Evolutionary conservation across 345 rosid species (phyloP).

Genomic region (Dipteronia sinensis): DNA sequence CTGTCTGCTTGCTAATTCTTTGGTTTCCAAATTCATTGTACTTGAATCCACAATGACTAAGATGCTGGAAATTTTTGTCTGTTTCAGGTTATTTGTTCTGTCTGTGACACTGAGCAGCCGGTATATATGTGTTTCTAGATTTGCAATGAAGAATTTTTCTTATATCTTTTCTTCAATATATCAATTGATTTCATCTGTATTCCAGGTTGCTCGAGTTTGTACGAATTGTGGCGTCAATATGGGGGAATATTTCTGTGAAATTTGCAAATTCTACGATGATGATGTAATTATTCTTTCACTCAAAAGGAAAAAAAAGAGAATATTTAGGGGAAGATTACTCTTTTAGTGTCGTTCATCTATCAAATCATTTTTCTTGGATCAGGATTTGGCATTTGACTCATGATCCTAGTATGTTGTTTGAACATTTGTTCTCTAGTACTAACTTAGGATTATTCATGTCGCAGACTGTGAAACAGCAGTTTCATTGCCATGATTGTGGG

Average conservation of each 20-base stretch:
- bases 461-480: constrained; percentile 74
- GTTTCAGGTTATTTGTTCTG: constrained; percentile 82
- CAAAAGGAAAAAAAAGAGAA: neutral
- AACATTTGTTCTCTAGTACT: constrained; percentile 8
- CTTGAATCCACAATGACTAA: neutral
- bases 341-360: constrained; percentile 11
- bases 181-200: constrained; percentile 5
- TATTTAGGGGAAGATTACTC: constrained; percentile 1
- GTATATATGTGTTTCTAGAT: constrained; percentile 47
- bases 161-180: constrained; percentile 1
- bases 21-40: neutral
- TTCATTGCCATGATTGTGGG: constrained; percentile 96
- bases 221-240: constrained; percentile 95
- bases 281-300: constrained; percentile 50
- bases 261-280: constrained; percentile 94
- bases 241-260: constrained; percentile 93
- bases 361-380: neutral
- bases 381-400: neutral
- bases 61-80: constrained; percentile 12
- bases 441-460: constrained; percentile 7
- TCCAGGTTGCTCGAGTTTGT: constrained; percentile 75
- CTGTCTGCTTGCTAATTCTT: neutral
- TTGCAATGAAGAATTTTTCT: neutral
- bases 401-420: constrained; percentile 17
- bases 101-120: constrained; percentile 97